Conservation (phyloP, 192 early-diverging fungal species). For the Coemansia sp. region DNA sequence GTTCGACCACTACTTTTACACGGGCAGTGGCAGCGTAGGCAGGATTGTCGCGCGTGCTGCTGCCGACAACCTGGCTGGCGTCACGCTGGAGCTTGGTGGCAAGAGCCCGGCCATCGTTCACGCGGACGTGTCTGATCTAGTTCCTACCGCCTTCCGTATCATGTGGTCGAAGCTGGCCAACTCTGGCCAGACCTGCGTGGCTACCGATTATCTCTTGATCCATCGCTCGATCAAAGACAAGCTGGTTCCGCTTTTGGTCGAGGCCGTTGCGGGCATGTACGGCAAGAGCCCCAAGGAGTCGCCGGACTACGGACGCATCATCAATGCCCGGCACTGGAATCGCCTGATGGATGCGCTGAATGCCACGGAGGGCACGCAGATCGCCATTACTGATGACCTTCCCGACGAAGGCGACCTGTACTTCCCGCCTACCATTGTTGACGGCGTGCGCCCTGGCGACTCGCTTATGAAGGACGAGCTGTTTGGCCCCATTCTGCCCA, state of each 20-base stretch:
- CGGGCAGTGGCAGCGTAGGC: slow-evolving; percentile 78
- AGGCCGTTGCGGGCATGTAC: slow-evolving; percentile 48
- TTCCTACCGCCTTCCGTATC: slow-evolving; percentile 66
- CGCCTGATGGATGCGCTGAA: slow-evolving; percentile 61
- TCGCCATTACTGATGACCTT: slow-evolving; percentile 56
- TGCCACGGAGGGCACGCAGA: slow-evolving; percentile 50
- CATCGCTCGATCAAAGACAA: slow-evolving; percentile 57
- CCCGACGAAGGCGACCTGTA: slow-evolving; percentile 61
- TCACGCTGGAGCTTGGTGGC: slow-evolving; percentile 92
- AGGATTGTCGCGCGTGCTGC: slow-evolving; percentile 82
- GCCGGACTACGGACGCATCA: slow-evolving; percentile 65
- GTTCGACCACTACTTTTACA: slow-evolving; percentile 94
- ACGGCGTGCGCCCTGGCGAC: slow-evolving; percentile 62
- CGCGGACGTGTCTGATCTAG: slow-evolving; percentile 63
- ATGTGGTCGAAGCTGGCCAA: slow-evolving; percentile 83
- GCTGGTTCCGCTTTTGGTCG: slow-evolving; percentile 60
- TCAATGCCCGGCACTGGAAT: slow-evolving; percentile 68
- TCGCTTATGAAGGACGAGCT: slow-evolving; percentile 80
- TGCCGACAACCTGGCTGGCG: slow-evolving; percentile 80
- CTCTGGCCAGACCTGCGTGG: slow-evolving; percentile 87
- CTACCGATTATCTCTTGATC: slow-evolving; percentile 82
- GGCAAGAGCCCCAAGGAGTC: slow-evolving; percentile 54
- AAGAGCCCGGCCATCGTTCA: slow-evolving; percentile 75
- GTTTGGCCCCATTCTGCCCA: slow-evolving; percentile 89
- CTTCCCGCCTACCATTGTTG: slow-evolving; percentile 81